phyloP scores from a whole-genome alignment of 2,329 filamentous ascomycete genomes.

The Colletotrichum gloeosporioides region DNA sequence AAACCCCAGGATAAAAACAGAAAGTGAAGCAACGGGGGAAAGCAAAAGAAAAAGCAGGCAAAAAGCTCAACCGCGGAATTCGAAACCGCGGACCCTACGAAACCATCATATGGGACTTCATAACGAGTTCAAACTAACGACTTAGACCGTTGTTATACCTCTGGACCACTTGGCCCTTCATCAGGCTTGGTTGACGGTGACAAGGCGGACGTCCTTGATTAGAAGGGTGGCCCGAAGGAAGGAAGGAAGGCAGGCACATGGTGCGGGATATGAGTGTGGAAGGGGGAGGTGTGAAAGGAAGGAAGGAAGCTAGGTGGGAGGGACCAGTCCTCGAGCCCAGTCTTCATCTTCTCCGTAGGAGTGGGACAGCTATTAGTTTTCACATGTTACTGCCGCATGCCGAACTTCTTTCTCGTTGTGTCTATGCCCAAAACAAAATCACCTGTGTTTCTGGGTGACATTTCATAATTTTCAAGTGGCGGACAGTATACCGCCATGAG shows the following conservation, averaged over 20 bases:
- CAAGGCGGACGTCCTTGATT: neutral
- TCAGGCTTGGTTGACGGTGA: neutral
- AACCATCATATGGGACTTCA: neutral
- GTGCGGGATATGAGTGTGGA: neutral
- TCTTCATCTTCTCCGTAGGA: rapidly evolving
- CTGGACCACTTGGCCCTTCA: neutral
- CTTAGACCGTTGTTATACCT: neutral
- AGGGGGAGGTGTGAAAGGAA: neutral
- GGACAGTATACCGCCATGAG: too few species aligned
- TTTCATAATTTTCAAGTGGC: neutral
- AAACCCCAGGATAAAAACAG: too few species aligned
- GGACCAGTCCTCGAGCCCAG: neutral
- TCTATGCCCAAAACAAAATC: neutral
- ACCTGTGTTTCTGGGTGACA: neutral
- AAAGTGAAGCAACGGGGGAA: too few species aligned
- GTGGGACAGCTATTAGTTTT: neutral
- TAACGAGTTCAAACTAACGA: neutral
- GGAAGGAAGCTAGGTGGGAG: neutral
- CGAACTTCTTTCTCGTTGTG: neutral
- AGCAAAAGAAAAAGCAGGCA: neutral
- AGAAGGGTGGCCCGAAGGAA: neutral
- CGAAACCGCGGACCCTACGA: neutral
- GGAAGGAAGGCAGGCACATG: neutral
- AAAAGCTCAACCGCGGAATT: neutral
- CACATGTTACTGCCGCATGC: neutral